Evolutionary conservation across 2,329 filamentous ascomycete species (phyloP), one percentile per base, ranked within the genome.

Genomic region (Trichoderma arundinaceum): DNA sequence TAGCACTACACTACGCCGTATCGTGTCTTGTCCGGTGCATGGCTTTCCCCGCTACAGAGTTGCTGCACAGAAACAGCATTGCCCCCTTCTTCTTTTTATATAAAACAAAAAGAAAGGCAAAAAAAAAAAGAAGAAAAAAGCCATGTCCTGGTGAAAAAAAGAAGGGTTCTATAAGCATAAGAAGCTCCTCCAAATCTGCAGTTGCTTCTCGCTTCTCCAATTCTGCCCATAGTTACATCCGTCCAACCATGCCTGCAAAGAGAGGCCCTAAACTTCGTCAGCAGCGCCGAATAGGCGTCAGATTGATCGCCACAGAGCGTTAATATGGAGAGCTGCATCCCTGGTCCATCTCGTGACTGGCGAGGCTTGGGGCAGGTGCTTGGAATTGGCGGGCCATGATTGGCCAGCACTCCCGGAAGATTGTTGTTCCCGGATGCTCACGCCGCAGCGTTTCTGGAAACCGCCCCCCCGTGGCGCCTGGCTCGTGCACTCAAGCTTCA

Each of bases 271-370:
- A 46, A 35, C 19, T 1, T 44, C 54, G 54, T 58, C 46, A 46
- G 54, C 41, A 58, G 38, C 8, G 49, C 28, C 22, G n/a, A 28
- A 17, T 10, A 46, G n/a, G 12, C 13, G 51, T 46, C 28, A 58
- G 32, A 58, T 62, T 53, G 48, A 62, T 62, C 59, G 48, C 28
- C 35, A 19, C 2, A 10, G 19, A 38, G 15, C 7, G 49, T 44
- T 62, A 54, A 62, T 60, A 64, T 54, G 61, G 61, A 19, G 61
- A 53, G 19, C 22, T 53, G 59, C 59, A 53, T 62, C 49, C 38
- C 49, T 53, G 49, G 38, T 28, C 59, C 38, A 54, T 64, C 61
- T 48, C 49, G 61, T 64, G 61, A 61, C 46, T 46, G 44, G 33
- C 33, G 46, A 61, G 19, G 41, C 28, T 32, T 6, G 6, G 32